Conservation (phyloP, 768 basidiomycete genomes). For the Agrocybe praecox region DNA sequence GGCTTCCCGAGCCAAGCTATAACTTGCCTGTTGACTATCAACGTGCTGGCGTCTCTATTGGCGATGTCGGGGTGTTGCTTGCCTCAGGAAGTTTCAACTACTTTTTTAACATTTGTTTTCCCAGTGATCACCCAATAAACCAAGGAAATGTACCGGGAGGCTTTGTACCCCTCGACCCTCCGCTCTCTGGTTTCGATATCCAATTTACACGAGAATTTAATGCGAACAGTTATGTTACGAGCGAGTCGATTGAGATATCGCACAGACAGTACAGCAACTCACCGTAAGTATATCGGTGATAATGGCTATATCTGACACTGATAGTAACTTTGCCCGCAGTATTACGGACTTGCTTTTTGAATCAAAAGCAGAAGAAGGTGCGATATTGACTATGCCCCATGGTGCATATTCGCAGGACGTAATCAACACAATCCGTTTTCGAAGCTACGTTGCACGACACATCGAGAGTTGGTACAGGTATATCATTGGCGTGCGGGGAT, state of each 20-base stretch:
- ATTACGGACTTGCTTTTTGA: slow-evolving; percentile 9
- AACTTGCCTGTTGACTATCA: slow-evolving; percentile 11
- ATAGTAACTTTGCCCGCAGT: not conserved
- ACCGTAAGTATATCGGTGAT: not conserved
- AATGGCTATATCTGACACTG: not conserved
- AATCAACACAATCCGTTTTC: not conserved
- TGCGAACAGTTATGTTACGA: slow-evolving; percentile 5
- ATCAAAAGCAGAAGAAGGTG: slow-evolving; percentile 15
- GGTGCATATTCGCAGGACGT: slow-evolving; percentile 16
- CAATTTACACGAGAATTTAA: slow-evolving; percentile 1
- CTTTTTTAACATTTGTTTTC: slow-evolving; percentile 17
- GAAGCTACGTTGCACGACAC: slow-evolving; percentile 10
- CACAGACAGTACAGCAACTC: not conserved
- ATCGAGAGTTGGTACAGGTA: slow-evolving; percentile 20
- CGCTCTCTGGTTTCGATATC: not conserved
- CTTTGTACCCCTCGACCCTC: slow-evolving; percentile 5
- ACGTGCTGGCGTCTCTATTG: slow-evolving; percentile 10
- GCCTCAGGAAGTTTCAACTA: slow-evolving; percentile 15
- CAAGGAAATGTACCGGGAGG: slow-evolving; percentile 7
- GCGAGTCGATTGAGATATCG: not conserved
- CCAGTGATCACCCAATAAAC: slow-evolving; percentile 11
- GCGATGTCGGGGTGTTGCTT: slow-evolving; percentile 20
- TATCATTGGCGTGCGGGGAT: slow-evolving; percentile 12
- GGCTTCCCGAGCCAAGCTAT: slow-evolving; percentile 14
- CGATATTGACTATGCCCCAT: slow-evolving; percentile 18